Evolutionary conservation across 2,329 filamentous ascomycete genomes (phyloP).

Genomic region (Aspergillus fijiensis): DNA sequence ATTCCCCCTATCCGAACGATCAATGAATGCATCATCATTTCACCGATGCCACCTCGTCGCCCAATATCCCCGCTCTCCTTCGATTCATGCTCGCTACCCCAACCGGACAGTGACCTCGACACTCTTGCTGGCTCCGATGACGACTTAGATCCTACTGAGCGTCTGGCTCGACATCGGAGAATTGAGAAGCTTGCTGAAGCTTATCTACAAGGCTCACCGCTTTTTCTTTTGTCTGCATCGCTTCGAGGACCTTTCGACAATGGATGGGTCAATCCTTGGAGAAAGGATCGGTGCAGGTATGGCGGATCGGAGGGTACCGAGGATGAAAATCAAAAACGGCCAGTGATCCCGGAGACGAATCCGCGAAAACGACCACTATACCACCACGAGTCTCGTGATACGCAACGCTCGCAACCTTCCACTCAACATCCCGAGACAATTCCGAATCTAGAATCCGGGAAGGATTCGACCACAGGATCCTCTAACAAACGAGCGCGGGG

Average conservation of each 20-base stretch:
- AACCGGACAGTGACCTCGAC: slow-evolving; percentile 27
- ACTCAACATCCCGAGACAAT: not conserved
- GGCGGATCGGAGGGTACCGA: not conserved
- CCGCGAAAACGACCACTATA: slow-evolving; percentile 22
- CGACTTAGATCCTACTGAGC: slow-evolving; percentile 33
- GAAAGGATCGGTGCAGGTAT: slow-evolving; percentile 23
- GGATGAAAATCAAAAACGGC: slow-evolving; percentile 10
- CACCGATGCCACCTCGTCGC: slow-evolving; percentile 35
- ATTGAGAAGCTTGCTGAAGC: slow-evolving; percentile 43
- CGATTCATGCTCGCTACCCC: slow-evolving; percentile 32
- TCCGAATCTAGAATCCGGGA: not conserved
- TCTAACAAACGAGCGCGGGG: not conserved
- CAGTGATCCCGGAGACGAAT: slow-evolving; percentile 31
- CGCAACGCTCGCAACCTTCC: slow-evolving; percentile 2
- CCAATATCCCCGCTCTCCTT: slow-evolving; percentile 36
- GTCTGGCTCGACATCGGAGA: slow-evolving; percentile 41
- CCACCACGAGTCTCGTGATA: slow-evolving; percentile 17
- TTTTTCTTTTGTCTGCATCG: slow-evolving; percentile 48
- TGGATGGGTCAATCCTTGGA: slow-evolving; percentile 50
- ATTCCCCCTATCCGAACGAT: slow-evolving; percentile 10
- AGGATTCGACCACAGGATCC: not conserved
- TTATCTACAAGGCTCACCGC: slow-evolving; percentile 43
- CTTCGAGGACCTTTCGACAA: slow-evolving; percentile 47
- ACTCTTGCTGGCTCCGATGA: slow-evolving; percentile 40
- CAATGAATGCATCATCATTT: slow-evolving; percentile 13